phyloP scores from a whole-genome alignment of 148 eudicot species.

The Diospyros lotus region DNA sequence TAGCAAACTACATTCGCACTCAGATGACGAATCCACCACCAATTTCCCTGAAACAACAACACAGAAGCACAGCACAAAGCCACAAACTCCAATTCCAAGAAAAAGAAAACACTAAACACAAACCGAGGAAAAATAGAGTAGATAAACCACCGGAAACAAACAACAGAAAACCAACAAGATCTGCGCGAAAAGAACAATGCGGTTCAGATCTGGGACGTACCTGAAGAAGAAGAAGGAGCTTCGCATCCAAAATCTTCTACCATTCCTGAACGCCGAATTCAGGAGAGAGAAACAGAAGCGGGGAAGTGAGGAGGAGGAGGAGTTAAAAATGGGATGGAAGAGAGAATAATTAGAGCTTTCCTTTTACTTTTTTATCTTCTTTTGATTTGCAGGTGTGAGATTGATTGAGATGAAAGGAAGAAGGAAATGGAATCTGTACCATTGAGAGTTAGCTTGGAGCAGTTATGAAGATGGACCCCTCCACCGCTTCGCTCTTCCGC shows the following conservation, averaged over 20 bases:
- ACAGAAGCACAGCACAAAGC: not conserved
- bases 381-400: slow-evolving; percentile 1
- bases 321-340: slow-evolving; percentile 8
- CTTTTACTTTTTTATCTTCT: no score
- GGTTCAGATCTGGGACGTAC: slow-evolving; percentile 35
- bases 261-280: slow-evolving; percentile 11
- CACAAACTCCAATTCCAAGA: not conserved
- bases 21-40: not conserved
- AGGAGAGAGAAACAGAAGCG: not conserved
- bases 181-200: slow-evolving; percentile 9
- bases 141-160: not conserved
- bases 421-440: slow-evolving; percentile 6
- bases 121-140: not conserved
- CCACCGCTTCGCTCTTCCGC: not conserved
- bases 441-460: slow-evolving; percentile 10
- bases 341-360: not conserved
- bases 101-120: not conserved
- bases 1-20: not conserved
- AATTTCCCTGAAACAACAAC: not conserved
- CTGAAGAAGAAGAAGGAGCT: slow-evolving; percentile 7
- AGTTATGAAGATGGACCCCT: slow-evolving; percentile 8
- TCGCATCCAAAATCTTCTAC: slow-evolving; percentile 9
- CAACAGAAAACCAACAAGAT: not conserved
- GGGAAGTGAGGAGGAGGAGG: not conserved
- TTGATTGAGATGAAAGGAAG: slow-evolving; percentile 33